Conservation (phyloP, 108 stramenopile species). For the Phaeodactylum tricornutum region DNA sequence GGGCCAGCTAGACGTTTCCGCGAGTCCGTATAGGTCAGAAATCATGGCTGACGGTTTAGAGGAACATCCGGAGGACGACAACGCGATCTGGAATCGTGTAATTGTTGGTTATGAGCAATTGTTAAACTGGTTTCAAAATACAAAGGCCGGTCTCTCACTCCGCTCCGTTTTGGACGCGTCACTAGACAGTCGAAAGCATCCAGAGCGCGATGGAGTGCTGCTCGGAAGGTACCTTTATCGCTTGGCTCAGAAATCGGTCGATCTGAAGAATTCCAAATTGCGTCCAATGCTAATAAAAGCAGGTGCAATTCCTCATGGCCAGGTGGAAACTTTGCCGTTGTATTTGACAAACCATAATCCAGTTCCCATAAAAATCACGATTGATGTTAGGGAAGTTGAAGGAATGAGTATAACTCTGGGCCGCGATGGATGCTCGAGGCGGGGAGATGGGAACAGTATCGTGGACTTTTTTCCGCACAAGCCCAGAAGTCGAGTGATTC, state of each 20-base stretch:
- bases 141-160: constrained; percentile 19
- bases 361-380: constrained; percentile 38
- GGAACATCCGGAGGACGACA: background rate
- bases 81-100: background rate
- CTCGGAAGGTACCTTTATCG: constrained; percentile 3
- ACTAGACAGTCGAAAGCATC: background rate
- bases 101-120: constrained; percentile 14
- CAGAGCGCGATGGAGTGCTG: background rate
- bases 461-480: constrained; percentile 33
- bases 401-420: constrained; percentile 50
- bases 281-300: constrained; percentile 42
- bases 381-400: constrained; percentile 48
- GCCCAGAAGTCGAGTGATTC: background rate
- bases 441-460: constrained; percentile 30
- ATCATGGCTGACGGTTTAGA: background rate
- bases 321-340: constrained; percentile 28
- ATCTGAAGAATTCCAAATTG: constrained; percentile 9
- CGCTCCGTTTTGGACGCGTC: background rate
- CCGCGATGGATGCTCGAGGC: constrained; percentile 10
- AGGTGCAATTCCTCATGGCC: constrained; percentile 43
- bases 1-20: constrained; percentile 24
- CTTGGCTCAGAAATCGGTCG: background rate
- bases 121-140: constrained; percentile 20
- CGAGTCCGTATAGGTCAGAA: too few species aligned
- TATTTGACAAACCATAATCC: constrained; percentile 66